phyloP scores from a whole-genome alignment of 1,284 basidiomycete genomes.

The Naganishia sp. region DNA sequence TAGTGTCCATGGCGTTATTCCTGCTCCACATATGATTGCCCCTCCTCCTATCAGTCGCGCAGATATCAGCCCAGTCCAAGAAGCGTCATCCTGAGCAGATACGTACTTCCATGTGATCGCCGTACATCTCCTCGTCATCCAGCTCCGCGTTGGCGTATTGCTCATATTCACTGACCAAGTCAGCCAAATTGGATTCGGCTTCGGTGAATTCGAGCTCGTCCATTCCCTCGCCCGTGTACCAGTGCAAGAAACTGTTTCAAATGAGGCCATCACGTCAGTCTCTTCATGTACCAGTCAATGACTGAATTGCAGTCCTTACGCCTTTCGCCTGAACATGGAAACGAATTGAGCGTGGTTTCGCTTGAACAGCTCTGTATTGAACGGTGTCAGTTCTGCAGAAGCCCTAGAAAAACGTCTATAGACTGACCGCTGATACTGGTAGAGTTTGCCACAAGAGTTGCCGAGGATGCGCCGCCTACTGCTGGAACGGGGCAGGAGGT shows the following conservation, averaged over 20 bases:
- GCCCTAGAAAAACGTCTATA: background rate
- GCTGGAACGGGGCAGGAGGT: slow-evolving; percentile 63
- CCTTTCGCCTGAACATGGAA: slow-evolving; percentile 98
- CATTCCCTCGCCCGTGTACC: slow-evolving; percentile 99
- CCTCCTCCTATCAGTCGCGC: slow-evolving; percentile 10
- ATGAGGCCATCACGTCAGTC: background rate
- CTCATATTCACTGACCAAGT: slow-evolving; percentile 51
- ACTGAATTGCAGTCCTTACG: slow-evolving; percentile 59
- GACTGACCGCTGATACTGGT: slow-evolving; percentile 55
- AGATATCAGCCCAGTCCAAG: background rate
- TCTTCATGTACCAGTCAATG: slow-evolving; percentile 57
- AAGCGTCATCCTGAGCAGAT: background rate
- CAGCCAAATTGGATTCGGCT: slow-evolving; percentile 50
- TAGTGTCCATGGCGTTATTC: slow-evolving; percentile 8
- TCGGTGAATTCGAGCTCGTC: slow-evolving; percentile 97
- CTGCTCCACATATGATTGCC: slow-evolving; percentile 23
- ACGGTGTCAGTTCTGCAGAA: background rate
- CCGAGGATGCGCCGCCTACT: slow-evolving; percentile 59
- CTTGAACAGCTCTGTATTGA: slow-evolving; percentile 64
- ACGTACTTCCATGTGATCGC: slow-evolving; percentile 29
- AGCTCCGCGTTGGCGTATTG: slow-evolving; percentile 31
- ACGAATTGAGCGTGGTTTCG: slow-evolving; percentile 96
- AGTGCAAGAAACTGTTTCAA: slow-evolving; percentile 75
- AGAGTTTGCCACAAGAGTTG: slow-evolving; percentile 96
- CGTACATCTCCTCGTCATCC: slow-evolving; percentile 33